These are phyloP conservation scores for Mercurialis annua DNA, from an alignment of 345 rosid species.

Conservation along the genomic window DNA sequence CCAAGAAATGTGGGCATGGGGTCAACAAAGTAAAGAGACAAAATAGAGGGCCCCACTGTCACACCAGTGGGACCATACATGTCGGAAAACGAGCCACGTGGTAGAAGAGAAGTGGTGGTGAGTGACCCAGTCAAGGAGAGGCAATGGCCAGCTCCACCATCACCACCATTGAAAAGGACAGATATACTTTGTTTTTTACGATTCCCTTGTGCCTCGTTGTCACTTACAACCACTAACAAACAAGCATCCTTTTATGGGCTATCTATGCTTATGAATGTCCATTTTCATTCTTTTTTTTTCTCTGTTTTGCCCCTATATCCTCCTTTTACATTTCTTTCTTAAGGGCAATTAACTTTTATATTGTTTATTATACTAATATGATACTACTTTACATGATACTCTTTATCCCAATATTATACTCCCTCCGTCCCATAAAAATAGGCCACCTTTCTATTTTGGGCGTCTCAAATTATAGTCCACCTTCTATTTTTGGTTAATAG, in stretches of 20 bases:
- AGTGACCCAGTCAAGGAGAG: conserved; percentile 5
- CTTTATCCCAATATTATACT: too few relatives aligned
- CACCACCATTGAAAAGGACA: conserved; percentile 21
- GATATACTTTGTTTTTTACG: conserved; percentile 13
- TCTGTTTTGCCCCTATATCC: conserved; percentile 7
- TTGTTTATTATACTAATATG: too few relatives aligned
- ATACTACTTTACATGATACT: too few relatives aligned
- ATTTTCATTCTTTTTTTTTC: neutral
- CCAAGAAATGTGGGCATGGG: conserved; percentile 9
- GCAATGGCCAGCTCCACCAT: conserved; percentile 6
- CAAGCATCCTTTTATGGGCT: neutral
- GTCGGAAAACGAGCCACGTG: conserved; percentile 19
- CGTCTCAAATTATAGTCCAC: too few relatives aligned
- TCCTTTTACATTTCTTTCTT: neutral
- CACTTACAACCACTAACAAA: conserved; percentile 5
- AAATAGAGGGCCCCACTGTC: conserved; percentile 7
- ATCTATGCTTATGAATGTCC: too few relatives aligned
- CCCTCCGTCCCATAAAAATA: too few relatives aligned
- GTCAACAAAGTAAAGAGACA: neutral
- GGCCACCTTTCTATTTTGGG: too few relatives aligned
- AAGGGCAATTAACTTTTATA: neutral
- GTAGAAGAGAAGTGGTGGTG: neutral
- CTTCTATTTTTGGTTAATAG: too few relatives aligned
- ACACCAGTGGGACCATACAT: conserved; percentile 13
- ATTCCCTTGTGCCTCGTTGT: conserved; percentile 21